Conservation (phyloP, 345 rosid genomes). For the Moringa oleifera region DNA sequence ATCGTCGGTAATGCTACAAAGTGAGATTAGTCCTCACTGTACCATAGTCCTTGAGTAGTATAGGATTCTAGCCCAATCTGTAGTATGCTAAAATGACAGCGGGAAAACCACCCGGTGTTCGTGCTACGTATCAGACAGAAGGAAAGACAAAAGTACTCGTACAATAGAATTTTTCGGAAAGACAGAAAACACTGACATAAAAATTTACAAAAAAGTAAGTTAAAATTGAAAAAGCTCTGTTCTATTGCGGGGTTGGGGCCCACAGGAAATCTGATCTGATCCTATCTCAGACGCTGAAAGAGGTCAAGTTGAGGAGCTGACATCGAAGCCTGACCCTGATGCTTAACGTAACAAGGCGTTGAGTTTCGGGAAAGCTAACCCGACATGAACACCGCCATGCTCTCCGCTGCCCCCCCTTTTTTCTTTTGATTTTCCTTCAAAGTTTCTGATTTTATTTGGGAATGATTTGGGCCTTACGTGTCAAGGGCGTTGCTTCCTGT, state of each 20-base stretch:
- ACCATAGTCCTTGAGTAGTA: too few relatives aligned
- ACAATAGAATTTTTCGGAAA: conserved; percentile 11
- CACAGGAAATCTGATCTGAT: not conserved
- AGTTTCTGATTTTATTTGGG: not conserved
- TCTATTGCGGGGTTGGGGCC: too few relatives aligned
- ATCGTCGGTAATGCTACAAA: too few relatives aligned
- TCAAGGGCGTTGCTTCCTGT: conserved; percentile 10
- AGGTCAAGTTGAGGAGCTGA: conserved; percentile 5
- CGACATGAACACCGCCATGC: conserved; percentile 11
- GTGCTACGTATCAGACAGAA: conserved; percentile 3
- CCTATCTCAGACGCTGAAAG: conserved; percentile 1
- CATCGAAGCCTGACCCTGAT: conserved; percentile 8
- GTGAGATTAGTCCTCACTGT: too few relatives aligned
- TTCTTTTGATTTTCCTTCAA: not conserved
- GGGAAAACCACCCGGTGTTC: conserved; percentile 8
- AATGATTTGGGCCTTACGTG: conserved; percentile 12
- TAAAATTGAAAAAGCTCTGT: not conserved
- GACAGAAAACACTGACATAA: not conserved
- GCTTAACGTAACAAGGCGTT: conserved; percentile 16
- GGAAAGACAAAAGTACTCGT: not conserved
- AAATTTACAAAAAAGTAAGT: not conserved
- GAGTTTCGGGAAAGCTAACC: conserved; percentile 27
- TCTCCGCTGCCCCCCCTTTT: not conserved
- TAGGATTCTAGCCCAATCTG: not conserved
- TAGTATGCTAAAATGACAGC: conserved; percentile 12